These are phyloP conservation scores for Ramalina intermedia DNA, from an alignment of 495 filamentous ascomycete genomes.

Conservation along the genomic window DNA sequence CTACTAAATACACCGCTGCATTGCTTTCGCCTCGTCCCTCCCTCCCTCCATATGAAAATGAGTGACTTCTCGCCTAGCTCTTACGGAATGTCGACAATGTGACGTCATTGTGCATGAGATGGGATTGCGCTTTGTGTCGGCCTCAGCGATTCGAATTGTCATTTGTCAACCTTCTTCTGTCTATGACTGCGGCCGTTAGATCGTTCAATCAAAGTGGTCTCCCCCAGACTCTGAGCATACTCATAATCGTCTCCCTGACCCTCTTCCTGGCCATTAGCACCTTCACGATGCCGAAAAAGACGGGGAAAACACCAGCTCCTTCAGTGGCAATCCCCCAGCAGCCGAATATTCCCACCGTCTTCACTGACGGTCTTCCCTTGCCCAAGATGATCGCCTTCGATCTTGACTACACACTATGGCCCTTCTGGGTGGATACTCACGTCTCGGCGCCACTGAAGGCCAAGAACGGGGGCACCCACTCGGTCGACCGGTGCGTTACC, in stretches of 20 bases:
- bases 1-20: too few relatives aligned
- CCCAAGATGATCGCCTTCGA: slow-evolving; percentile 85
- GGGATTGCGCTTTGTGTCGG: too few relatives aligned
- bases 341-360: slow-evolving; percentile 37
- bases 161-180: too few relatives aligned
- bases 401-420: slow-evolving; percentile 95
- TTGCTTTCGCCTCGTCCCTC: too few relatives aligned
- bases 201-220: too few relatives aligned
- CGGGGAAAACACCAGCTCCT: slow-evolving; percentile 2
- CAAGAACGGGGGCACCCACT: slow-evolving; percentile 39
- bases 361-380: slow-evolving; percentile 65
- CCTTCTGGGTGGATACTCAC: slow-evolving; percentile 94
- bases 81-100: too few relatives aligned
- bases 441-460: slow-evolving; percentile 65
- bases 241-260: background rate
- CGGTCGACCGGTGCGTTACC: slow-evolving; percentile 29
- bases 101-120: too few relatives aligned
- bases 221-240: too few relatives aligned
- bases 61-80: too few relatives aligned
- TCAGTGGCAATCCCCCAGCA: slow-evolving; percentile 1
- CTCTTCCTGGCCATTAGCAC: background rate
- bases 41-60: too few relatives aligned
- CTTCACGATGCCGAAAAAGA: slow-evolving; percentile 6
- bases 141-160: too few relatives aligned
- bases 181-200: too few relatives aligned